phyloP scores from a whole-genome alignment of 106 monocot genomes.

The Dioscorea alata region DNA sequence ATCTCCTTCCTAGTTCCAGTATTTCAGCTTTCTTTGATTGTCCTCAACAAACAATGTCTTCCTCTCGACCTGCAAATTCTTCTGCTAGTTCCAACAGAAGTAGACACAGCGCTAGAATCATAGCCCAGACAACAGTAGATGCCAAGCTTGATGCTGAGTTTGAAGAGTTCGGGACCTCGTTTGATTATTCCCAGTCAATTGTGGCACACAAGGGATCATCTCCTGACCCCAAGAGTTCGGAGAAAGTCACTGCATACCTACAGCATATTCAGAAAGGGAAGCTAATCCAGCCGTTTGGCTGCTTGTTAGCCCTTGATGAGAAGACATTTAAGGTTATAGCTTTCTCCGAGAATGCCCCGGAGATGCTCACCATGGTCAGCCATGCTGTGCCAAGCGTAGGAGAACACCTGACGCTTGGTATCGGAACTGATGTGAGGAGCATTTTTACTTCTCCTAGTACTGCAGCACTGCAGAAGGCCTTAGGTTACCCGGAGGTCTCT shows the following conservation, averaged over 20 bases:
- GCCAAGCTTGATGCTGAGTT: conserved; percentile 44
- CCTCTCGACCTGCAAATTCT: conserved; percentile 42
- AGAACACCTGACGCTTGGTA: conserved; percentile 36
- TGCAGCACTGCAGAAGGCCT: conserved; percentile 64
- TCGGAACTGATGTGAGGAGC: conserved; percentile 59
- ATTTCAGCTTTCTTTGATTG: not conserved
- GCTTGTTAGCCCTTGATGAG: conserved; percentile 30
- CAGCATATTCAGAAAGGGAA: conserved; percentile 31
- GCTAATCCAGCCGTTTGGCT: conserved; percentile 38
- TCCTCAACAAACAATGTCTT: conserved; percentile 19
- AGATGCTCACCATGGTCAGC: conserved; percentile 39
- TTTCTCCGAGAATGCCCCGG: conserved; percentile 36
- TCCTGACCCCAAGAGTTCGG: conserved; percentile 21
- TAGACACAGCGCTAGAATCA: conserved; percentile 61
- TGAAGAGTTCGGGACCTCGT: conserved; percentile 31
- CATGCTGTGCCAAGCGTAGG: conserved; percentile 43
- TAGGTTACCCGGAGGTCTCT: conserved; percentile 61
- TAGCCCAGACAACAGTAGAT: conserved; percentile 84
- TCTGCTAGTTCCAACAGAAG: conserved; percentile 43
- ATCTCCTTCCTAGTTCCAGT: not conserved
- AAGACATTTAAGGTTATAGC: conserved; percentile 24
- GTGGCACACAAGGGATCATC: conserved; percentile 1
- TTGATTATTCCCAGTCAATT: conserved; percentile 35
- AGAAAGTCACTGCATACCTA: conserved; percentile 44
- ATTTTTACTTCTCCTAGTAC: conserved; percentile 70